Percentiles rank a stretch among this genome's conserved stretches.
phyloP scores from a whole-genome alignment of 108 stramenopile genomes.

The Nannochloropsis oceanica region DNA sequence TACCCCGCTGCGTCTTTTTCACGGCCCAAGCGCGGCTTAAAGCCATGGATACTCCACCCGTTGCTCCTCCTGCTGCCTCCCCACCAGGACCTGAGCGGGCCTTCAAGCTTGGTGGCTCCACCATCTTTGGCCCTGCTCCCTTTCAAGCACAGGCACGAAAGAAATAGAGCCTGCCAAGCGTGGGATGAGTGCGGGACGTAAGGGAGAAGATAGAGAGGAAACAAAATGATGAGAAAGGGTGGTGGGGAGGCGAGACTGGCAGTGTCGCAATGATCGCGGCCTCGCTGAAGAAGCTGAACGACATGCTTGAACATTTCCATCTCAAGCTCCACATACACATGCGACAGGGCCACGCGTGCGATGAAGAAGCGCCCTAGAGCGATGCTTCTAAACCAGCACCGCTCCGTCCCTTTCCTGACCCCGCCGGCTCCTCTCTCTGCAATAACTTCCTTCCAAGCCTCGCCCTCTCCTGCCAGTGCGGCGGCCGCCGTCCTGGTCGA shows the following conservation, averaged over 20 bases:
- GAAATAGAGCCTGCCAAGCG: background rate
- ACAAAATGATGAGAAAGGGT: too few relatives aligned
- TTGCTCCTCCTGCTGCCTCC: background rate
- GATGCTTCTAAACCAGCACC: background rate
- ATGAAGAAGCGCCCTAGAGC: background rate
- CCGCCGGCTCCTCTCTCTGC: background rate
- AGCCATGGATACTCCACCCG: background rate
- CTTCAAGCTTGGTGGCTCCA: background rate
- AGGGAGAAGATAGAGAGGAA: background rate
- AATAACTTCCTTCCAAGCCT: background rate
- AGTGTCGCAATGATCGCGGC: too few relatives aligned
- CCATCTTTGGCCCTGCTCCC: background rate
- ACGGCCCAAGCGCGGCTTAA: background rate
- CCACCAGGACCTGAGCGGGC: background rate
- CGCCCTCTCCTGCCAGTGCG: background rate
- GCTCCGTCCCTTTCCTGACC: background rate
- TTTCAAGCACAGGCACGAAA: background rate
- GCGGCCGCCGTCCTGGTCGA: background rate
- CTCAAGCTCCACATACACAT: too few relatives aligned
- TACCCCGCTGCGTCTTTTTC: background rate
- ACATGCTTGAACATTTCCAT: too few relatives aligned
- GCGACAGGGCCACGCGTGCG: too few relatives aligned
- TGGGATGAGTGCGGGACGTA: background rate
- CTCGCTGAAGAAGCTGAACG: too few relatives aligned
- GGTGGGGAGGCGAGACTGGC: too few relatives aligned